Base-by-base conservation (phyloP, 2,329 filamentous ascomycete genomes). In the Cytospora paraplurivora region DNA sequence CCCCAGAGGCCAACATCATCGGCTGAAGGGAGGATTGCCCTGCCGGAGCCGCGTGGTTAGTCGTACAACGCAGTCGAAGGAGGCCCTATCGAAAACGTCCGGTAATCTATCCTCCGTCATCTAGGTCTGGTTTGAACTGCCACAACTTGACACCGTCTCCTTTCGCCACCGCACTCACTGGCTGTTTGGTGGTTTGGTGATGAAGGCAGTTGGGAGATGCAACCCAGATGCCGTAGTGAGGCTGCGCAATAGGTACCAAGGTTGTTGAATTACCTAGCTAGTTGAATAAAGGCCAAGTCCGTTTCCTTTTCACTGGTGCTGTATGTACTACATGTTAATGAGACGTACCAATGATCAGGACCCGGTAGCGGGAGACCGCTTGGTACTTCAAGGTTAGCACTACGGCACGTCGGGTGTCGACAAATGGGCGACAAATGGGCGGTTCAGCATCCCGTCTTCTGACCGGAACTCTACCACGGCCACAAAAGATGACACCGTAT, bases 1-100 rank as follows among this genome's bases (percentile, higher is more conserved):
- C 38, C 62, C 62, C 58, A 57, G 53, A 64, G 58, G 62, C 58
- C 58, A 58, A 54, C 58, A 37, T 35, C 35, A 49, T 50, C 34
- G 37, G 54, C 21, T 51, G 53, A 34, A 62, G 53, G 35, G 33
- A 19, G 56, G 53, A 33, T 15, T 37, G 47, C 60, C 59, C 59
- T 62, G 59, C 59, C 53, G 50, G 38, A 41, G 37, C 59, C 47
- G 53, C 35, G 44, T 62, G 60, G 35, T 47, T 35, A n/a, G 54
- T 62, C 41, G 54, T 47, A 62, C 54, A 56, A 35, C 59, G 49
- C 19, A 21, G 8, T 21, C 44, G n/a, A 10, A 47, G n/a, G 21
- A n/a, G 44, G 27, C 27, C 27, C 27, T 21, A 47, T 47, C 44
- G 44, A 47, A 27, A 44, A 44, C 17, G 17, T 5, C 41, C 41